Base-by-base conservation (phyloP, 495 filamentous ascomycete genomes). In the Penicillium ochrochloron region DNA sequence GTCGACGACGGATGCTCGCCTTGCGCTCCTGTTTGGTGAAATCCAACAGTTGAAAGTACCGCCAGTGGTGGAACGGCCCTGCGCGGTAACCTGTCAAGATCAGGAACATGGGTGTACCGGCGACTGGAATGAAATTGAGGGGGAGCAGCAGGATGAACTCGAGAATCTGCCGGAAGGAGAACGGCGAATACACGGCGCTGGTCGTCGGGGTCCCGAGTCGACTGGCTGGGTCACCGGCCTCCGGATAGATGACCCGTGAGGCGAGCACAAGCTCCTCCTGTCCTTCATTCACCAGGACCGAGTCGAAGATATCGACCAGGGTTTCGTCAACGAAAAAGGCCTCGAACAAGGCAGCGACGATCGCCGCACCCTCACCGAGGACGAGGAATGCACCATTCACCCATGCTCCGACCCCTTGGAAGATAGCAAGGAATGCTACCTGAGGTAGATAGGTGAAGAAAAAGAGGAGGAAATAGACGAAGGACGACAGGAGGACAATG, bases 131-230 rank as follows among this genome's bases (percentile, higher is more conserved):
- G 51, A 90, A 84, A 67, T 88, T 90, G 34, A 90, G 77, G 27
- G 88, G 88, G 14, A 90, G 78, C 29, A 89, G 82, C 44, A 91
- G 72, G n/a, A 92, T 73, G 61, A 94, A 88, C 74, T 94, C 90
- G 59, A 88, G 65, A 59, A 93, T 93, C 69, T 94, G 90, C n/a
- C 86, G 83, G 15, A 91, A 66, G 59, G 89, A 92, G 64, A 90
- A 90, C 1, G 88, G 88, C 5, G 85, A 80, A 69, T 89, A 90
- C 31, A 86, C 77, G 2, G 86, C 84, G 48, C 80, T 82, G 39
- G 74, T 79, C 5, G 80, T 84, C 8, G 86, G 85, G 58, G 84
- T 86, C 31, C 87, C 88, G 5, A 90, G 83, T 29, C 82, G 77
- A 60, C 80, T 77, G 12, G 84, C 79, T 8, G 86, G 83, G 61